Base-by-base conservation (phyloP, 768 basidiomycete genomes). In the Leucogyrophana mollusca region DNA sequence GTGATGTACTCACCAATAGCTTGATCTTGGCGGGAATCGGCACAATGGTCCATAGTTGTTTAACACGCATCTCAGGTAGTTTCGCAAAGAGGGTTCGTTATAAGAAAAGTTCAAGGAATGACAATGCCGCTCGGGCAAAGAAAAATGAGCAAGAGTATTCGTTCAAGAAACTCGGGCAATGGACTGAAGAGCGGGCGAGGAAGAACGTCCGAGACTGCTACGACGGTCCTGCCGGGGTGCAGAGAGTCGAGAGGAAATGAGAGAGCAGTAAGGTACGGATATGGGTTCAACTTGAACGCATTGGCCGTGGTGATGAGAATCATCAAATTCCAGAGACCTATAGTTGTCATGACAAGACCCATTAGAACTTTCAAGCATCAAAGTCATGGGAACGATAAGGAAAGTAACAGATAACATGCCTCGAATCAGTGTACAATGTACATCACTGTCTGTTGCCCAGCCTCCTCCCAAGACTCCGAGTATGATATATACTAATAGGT, bases 51-150 rank as follows among this genome's bases (percentile, higher is more conserved):
- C 71, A 66, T 36, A 75, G 24, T 45, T 71, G 59, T 46, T 72
- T 71, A 18, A 67, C 54, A 47, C 68, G 72, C 73, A 78, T 74
- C 40, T 47, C 54, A 41, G 42, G 43, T 18, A 47, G 40, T 9
- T 10, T 20, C 32, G 17, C n/a, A 50, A 24, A 43, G 42, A 35
- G 22, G 21, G 42, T 23, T 21, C 13, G 42, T 22, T 37, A 37
- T 8, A n/a, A 37, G 55, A 56, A 64, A 40, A 53, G 47, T 50
- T 47, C 40, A 52, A 60, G 53, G 56, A 60, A 52, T 56, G 69
- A 58, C 53, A 60, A 58, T 62, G 73, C 74, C 78, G 55, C 76
- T 72, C 60, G 76, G 74, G 75, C 73, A 54, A 49, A 50, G 50
- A 47, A 25, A 35, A 54, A 47, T 50, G 46, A 52, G 36, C 41